phyloP scores from a whole-genome alignment of 768 basidiomycete genomes.

The Tulasnella sp. region DNA sequence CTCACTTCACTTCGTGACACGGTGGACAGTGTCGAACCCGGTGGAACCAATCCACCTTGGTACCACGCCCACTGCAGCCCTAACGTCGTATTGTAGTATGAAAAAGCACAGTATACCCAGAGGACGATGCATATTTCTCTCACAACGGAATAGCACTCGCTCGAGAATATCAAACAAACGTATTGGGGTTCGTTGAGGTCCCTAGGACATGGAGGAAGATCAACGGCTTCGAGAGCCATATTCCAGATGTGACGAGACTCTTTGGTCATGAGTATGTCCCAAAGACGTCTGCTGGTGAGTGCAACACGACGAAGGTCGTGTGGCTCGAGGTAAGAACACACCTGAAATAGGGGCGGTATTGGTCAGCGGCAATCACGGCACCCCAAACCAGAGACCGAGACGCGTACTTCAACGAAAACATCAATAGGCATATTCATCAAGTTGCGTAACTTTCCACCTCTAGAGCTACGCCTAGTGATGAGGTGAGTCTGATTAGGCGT shows the following conservation, averaged over 20 bases:
- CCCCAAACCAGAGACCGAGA: no score
- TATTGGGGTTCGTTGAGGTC: slow-evolving; percentile 13
- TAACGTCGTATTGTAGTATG: not conserved
- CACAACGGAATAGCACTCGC: not conserved
- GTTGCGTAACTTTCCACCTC: slow-evolving; percentile 10
- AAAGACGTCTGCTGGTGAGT: slow-evolving; percentile 3
- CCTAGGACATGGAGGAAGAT: slow-evolving; percentile 8
- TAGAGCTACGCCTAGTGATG: not conserved
- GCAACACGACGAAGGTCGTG: slow-evolving; percentile 9
- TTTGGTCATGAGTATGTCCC: not conserved
- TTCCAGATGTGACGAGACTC: slow-evolving; percentile 7
- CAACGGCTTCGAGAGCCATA: not conserved
- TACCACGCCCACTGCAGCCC: not conserved
- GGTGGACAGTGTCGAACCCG: not conserved
- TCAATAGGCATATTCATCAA: slow-evolving; percentile 16
- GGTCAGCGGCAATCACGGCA: not conserved
- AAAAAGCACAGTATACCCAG: no score
- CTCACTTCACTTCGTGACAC: not conserved
- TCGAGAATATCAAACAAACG: slow-evolving; percentile 6
- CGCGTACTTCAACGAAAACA: slow-evolving; percentile 13
- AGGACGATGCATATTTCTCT: no score
- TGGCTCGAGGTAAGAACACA: slow-evolving; percentile 4
- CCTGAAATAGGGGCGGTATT: not conserved
- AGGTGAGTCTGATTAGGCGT: not conserved
- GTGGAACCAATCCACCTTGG: not conserved